Evolutionary conservation across 2,329 filamentous ascomycete genomes (phyloP), one percentile per base, ranked within the genome.

Genomic region (Calonectria pteridis): DNA sequence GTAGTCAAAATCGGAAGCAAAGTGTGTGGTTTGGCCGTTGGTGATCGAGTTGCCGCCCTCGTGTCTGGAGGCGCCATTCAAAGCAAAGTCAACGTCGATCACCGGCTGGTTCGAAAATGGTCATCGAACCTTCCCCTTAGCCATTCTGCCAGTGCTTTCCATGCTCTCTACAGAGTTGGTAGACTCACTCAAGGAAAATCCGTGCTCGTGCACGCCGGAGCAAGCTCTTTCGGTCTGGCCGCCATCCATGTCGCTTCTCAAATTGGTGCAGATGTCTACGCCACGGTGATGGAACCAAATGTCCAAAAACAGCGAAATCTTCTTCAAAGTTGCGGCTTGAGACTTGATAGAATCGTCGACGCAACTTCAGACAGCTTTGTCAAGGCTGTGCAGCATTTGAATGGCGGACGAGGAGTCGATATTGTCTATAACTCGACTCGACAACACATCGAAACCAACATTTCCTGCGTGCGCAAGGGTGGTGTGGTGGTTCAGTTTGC

Each of bases 401-500:
- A 86, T 0, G 73, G 72, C 18, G 80, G 77, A 3, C 76, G 75
- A 35, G 84, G 84, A 16, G 78, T 88, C 2, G 85, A 89, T 55
- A 72, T 88, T 4, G 81, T 89, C 2, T 88, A 88, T 66, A 88
- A 89, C 74, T 83, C 88, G 0, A 86, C 87, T 0, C 84, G 84
- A 62, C 77, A 82, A 11, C 76, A 84, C 43, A 66, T 83, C 5
- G 81, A 83, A 3, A 71, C 78, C 4, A 84, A 81, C 69, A 76
- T 82, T 18, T 77, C 81, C 49, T 87, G 84, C 51, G 81, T 87
- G 29, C 81, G 83, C 43, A 79, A 75, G 29, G 82, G 82, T 26
- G 84, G 84, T 3, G 81, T 77, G 0, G 70, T 85, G 43, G 63
- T 85, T 13, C 82, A 85, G 49, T 81, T 85, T 37, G 72, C 78